Conservation (phyloP, 2,329 filamentous ascomycete genomes). For the Dothidotthia symphoricarpi region DNA sequence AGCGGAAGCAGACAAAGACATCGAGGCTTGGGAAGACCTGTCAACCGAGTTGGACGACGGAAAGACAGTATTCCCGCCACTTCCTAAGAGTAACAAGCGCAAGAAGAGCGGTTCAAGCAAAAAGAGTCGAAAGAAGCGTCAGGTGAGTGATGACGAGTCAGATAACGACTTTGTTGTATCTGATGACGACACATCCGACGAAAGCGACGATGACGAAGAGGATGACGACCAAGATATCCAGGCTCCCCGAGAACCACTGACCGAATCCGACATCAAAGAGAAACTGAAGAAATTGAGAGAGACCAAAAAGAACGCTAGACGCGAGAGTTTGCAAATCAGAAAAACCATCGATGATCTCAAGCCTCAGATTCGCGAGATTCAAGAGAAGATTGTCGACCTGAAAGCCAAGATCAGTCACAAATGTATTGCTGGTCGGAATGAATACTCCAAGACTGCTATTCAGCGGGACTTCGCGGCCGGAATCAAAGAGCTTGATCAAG, state of each 20-base stretch:
- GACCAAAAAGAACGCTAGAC: slow-evolving; percentile 45
- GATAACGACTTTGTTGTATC: slow-evolving; percentile 18
- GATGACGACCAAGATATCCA: slow-evolving; percentile 19
- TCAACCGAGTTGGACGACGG: slow-evolving; percentile 43
- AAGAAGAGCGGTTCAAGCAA: slow-evolving; percentile 32
- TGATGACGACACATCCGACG: slow-evolving; percentile 26
- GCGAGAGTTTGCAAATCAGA: slow-evolving; percentile 28
- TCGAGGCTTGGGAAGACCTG: slow-evolving; percentile 49
- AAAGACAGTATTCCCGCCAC: slow-evolving; percentile 45
- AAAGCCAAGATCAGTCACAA: slow-evolving; percentile 39
- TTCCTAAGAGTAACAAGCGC: slow-evolving; percentile 40
- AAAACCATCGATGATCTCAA: slow-evolving; percentile 33
- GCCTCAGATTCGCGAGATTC: slow-evolving; percentile 26
- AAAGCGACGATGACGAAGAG: slow-evolving; percentile 18
- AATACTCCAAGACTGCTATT: slow-evolving; percentile 56
- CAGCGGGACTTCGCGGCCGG: slow-evolving; percentile 60
- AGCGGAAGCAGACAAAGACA: slow-evolving; percentile 42
- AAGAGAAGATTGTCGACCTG: slow-evolving; percentile 32
- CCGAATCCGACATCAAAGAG: slow-evolving; percentile 40
- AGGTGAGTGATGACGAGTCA: slow-evolving; percentile 10
- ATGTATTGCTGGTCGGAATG: slow-evolving; percentile 58
- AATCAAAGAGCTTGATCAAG: slow-evolving; percentile 60
- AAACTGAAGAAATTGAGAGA: slow-evolving; percentile 48
- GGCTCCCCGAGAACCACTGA: slow-evolving; percentile 40
- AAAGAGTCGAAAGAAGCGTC: slow-evolving; percentile 20